phyloP scores from a whole-genome alignment of 2,329 filamentous ascomycete species.

The Fusarium paranaense region DNA sequence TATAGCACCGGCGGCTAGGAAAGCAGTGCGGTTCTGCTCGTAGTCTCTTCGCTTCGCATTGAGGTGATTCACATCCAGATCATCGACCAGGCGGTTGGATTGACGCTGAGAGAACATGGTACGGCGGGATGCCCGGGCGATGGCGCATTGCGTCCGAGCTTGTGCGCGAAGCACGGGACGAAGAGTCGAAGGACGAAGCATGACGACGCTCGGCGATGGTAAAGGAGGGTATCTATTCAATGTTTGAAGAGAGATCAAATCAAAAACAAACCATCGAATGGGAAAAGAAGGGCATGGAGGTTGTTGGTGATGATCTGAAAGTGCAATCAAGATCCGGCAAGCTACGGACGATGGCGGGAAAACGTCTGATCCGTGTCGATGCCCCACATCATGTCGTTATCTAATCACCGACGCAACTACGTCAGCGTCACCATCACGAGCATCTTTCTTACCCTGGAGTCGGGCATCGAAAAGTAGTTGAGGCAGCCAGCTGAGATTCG shows the following conservation, averaged over 20 bases:
- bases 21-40: constrained; percentile 62
- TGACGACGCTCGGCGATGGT: constrained; percentile 25
- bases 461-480: not conserved
- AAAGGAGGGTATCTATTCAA: constrained; percentile 2
- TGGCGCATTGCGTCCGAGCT: constrained; percentile 38
- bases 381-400: constrained; percentile 20
- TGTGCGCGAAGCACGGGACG: constrained; percentile 45
- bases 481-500: not conserved
- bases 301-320: constrained; percentile 16
- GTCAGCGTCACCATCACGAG: constrained; percentile 34
- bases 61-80: constrained; percentile 63
- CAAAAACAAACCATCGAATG: constrained; percentile 13
- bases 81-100: constrained; percentile 56
- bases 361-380: constrained; percentile 21
- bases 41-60: constrained; percentile 61
- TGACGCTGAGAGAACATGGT: constrained; percentile 46
- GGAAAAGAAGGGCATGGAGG: not conserved
- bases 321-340: constrained; percentile 1
- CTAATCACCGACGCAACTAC: constrained; percentile 13
- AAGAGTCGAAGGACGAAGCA: constrained; percentile 48
- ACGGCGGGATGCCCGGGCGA: constrained; percentile 38
- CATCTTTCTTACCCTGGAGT: constrained; percentile 27
- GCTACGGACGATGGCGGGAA: constrained; percentile 31
- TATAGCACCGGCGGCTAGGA: constrained; percentile 63
- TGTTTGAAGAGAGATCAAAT: not conserved